Percentiles rank a stretch among this genome's conserved stretches.
Evolutionary conservation across 495 filamentous ascomycete genomes (phyloP).

Genomic region (Penicillium flavigenum): DNA sequence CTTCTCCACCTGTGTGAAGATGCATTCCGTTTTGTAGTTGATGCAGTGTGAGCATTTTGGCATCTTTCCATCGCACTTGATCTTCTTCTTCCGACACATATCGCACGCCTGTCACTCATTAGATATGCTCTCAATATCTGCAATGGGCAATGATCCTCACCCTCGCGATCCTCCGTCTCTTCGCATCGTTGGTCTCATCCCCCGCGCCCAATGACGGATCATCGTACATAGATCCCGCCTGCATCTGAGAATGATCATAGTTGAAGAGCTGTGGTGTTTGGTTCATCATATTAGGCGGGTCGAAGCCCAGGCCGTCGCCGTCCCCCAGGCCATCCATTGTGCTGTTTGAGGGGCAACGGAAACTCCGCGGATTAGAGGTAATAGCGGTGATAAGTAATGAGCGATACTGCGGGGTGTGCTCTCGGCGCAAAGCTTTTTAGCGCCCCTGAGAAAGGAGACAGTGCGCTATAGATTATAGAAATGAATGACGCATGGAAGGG

Average conservation of each 20-base stretch:
- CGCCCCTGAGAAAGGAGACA: background rate
- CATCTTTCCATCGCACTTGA: slow-evolving; percentile 97
- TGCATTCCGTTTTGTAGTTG: slow-evolving; percentile 97
- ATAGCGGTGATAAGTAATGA: slow-evolving; percentile 20
- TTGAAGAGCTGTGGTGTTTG: slow-evolving; percentile 72
- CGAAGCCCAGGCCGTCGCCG: slow-evolving; percentile 44
- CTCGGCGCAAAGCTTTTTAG: slow-evolving; percentile 4
- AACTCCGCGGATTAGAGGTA: slow-evolving; percentile 28
- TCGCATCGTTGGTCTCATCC: slow-evolving; percentile 73
- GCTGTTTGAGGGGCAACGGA: slow-evolving; percentile 15
- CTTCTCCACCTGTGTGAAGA: slow-evolving; percentile 98
- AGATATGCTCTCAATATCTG: background rate
- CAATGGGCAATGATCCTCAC: slow-evolving; percentile 43
- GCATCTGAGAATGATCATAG: slow-evolving; percentile 63
- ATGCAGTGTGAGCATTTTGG: slow-evolving; percentile 93
- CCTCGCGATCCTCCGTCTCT: slow-evolving; percentile 89
- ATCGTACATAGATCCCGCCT: slow-evolving; percentile 62
- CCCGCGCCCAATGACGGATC: slow-evolving; percentile 43
- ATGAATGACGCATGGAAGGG: slow-evolving; percentile 25
- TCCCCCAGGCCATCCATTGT: slow-evolving; percentile 47
- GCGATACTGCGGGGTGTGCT: slow-evolving; percentile 24
- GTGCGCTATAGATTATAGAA: slow-evolving; percentile 2
- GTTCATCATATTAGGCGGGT: slow-evolving; percentile 50
- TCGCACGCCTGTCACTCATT: slow-evolving; percentile 73
- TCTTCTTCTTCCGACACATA: slow-evolving; percentile 99